phyloP scores from a whole-genome alignment of 257 asterid genomes.

The Avicennia marina region DNA sequence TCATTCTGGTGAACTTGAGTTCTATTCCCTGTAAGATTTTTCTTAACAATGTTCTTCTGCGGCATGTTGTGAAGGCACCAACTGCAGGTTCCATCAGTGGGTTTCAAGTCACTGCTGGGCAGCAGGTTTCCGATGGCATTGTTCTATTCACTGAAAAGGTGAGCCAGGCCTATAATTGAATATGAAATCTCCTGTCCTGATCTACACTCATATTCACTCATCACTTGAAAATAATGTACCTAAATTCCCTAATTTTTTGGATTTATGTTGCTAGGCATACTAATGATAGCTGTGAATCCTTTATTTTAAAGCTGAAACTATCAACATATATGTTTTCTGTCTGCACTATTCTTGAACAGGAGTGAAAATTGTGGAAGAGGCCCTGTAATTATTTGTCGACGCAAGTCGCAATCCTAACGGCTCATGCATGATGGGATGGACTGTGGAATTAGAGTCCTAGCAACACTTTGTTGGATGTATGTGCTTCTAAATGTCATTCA shows the following conservation, averaged over 20 bases:
- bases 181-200: too few relatives aligned
- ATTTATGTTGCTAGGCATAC: not conserved
- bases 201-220: not conserved
- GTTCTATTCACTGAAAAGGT: constrained; percentile 68
- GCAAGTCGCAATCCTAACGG: too few relatives aligned
- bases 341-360: too few relatives aligned
- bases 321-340: too few relatives aligned
- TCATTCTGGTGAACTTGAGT: not conserved
- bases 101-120: constrained; percentile 67
- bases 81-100: constrained; percentile 59
- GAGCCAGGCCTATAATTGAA: constrained; percentile 13
- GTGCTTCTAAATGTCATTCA: not conserved
- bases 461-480: not conserved
- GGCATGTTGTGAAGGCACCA: constrained; percentile 94
- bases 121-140: constrained; percentile 76
- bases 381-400: too few relatives aligned
- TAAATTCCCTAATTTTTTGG: not conserved
- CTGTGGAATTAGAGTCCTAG: not conserved
- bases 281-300: not conserved
- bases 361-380: too few relatives aligned
- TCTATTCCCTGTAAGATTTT: constrained; percentile 3
- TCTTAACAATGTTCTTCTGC: constrained; percentile 16
- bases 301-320: too few relatives aligned
- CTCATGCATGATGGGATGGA: too few relatives aligned
- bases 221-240: not conserved